Evolutionary conservation across 2,329 filamentous ascomycete species (phyloP), one percentile per base, ranked within the genome.

Genomic region (Pestalotiopsis sp.): DNA sequence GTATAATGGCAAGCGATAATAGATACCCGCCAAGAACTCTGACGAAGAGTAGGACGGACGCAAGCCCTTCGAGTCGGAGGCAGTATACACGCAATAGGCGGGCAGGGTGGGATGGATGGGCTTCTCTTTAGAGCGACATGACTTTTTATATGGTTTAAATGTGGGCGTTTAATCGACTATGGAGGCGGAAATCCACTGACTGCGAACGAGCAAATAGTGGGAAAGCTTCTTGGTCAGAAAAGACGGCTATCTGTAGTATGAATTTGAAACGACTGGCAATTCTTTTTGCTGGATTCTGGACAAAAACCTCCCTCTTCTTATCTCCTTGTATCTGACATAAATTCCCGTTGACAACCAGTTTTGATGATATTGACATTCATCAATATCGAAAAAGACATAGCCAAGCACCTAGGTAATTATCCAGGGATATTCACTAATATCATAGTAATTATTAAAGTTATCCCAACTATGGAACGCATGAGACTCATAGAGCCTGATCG

Each of bases 211-310:
- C 12, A n/a, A 36, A 59, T 36, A 59, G 25, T n/a, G 57, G 57
- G 57, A 14, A 59, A 59, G 27, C 27, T 59, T 27, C 23, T 31
- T 59, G 27, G 23, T 27, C 27, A 36, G 57, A 36, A 59, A 59
- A 38, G 36, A n/a, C 61, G 38, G 36, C 61, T 25, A 45, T 70
- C 52, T 65, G 66, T 70, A 74, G 71, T 74, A 73, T 69, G 57
- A 59, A 59, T n/a, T 25, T 59, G 20, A 59, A 52, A 52, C 23
- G 45, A 52, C 45, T 20, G 20, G 45, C 45, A 52, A n/a, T 52
- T 52, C n/a, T 23, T n/a, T 52, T n/a, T 52, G 45, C 45, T 52
- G 45, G 45, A 52, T 52, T 59, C 57, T 59, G 57, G 57, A 59
- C 57, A 59, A 59, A 59, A 59, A n/a, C 12, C 1, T 17, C 3